Conservation (phyloP, 805 yeast genomes). For the Candida germanica region DNA sequence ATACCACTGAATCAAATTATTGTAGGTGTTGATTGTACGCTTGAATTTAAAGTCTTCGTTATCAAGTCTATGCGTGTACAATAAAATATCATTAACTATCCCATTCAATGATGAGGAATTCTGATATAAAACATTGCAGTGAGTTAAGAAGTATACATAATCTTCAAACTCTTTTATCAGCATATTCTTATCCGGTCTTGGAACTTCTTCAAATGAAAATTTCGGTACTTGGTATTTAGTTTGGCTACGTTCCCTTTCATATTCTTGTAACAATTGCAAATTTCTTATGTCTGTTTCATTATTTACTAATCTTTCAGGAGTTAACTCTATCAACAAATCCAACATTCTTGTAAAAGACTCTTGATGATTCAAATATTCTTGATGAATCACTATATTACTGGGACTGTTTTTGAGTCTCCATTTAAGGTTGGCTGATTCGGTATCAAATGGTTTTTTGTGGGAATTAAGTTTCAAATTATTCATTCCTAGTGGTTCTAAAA, state of each 20-base stretch:
- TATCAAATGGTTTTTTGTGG: slow-evolving; percentile 21
- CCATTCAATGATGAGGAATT: slow-evolving; percentile 35
- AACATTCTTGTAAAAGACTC: slow-evolving; percentile 31
- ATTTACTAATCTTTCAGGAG: slow-evolving; percentile 28
- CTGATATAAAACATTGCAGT: slow-evolving; percentile 27
- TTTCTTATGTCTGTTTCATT: slow-evolving; percentile 13
- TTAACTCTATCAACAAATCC: slow-evolving; percentile 25
- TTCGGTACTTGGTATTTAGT: slow-evolving; percentile 18
- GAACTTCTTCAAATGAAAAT: slow-evolving; percentile 28
- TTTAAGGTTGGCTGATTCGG: slow-evolving; percentile 20
- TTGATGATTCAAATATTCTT: slow-evolving; percentile 26
- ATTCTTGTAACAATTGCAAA: slow-evolving; percentile 16
- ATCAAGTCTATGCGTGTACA: slow-evolving; percentile 35
- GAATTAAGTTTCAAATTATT: slow-evolving; percentile 31
- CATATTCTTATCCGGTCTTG: slow-evolving; percentile 28
- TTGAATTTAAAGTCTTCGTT: slow-evolving; percentile 26
- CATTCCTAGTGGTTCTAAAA: slow-evolving; percentile 33
- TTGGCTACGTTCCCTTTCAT: slow-evolving; percentile 11
- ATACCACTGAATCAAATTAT: slow-evolving; percentile 37
- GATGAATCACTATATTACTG: slow-evolving; percentile 16
- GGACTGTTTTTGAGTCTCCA: slow-evolving; percentile 23
- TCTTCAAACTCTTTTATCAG: slow-evolving; percentile 27
- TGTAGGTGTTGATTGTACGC: slow-evolving; percentile 36
- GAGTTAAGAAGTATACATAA: slow-evolving; percentile 37
- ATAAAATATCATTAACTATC: slow-evolving; percentile 33